Base-by-base conservation (phyloP, 1,284 basidiomycete species). In the Cryptococcus floricola region DNA sequence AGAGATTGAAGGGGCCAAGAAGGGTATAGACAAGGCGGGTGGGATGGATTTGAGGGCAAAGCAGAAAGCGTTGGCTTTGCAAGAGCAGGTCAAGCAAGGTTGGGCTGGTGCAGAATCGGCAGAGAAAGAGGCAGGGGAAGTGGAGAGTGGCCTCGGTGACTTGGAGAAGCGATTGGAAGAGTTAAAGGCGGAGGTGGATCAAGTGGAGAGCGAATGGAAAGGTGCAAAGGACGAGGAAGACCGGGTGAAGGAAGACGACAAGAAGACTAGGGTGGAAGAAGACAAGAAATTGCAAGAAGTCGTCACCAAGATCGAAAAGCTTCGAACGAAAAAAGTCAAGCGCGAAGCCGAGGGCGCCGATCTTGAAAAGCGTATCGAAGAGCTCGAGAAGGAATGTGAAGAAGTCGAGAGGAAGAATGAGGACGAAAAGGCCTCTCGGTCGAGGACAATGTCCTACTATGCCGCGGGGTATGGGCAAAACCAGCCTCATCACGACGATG, bases 241-340 rank as follows among this genome's bases (percentile, higher is more conserved):
- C 10, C 68, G 70, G 14, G 64, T 69, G 1, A 51, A 66, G 10
- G 76, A 76, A 27, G 52, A 52, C 16, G 75, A 76, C 52, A 64
- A 60, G 54, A 71, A 69, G 54, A 58, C 57, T 4, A 55, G 71
- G 7, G 54, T 57, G 1, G 74, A 76, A 34, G 71, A 75, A 48
- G 75, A 77, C 52, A 71, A 71, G 56, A 69, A 71, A 47, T 53
- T 76, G 8, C 58, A 56, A 16, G 70, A 72, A 10, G 56, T 74
- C 2, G 60, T 61, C 16, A 86, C 86, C 80, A 88, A 86, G 77
- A 85, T 91, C 70, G 87, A 89, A 75, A 87, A 87, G 70, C 73
- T 84, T 61, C 84, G 84, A 70, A 77, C 65, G 67, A 84, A 84
- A 76, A 84, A 85, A 78, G 73, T 72, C 39, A 72, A 69, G 62